Percentiles rank a stretch among this genome's conserved stretches.
Evolutionary conservation across 352 stramenopile species (phyloP).

Genomic region (Hyaloperonospora arabidopsidis): DNA sequence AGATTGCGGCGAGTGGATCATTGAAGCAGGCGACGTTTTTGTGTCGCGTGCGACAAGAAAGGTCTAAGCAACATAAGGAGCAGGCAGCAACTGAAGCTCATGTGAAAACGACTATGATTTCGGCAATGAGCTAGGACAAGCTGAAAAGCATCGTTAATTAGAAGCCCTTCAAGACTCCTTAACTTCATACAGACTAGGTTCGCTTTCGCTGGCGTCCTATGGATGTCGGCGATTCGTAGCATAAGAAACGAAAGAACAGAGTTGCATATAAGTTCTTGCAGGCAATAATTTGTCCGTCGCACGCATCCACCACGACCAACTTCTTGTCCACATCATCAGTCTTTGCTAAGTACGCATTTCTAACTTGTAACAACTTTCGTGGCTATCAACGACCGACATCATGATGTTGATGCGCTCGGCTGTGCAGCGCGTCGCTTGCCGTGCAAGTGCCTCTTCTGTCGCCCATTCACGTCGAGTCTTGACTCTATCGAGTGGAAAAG

Average conservation of each 20-base stretch:
- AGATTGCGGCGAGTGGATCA: too few relatives aligned
- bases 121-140: too few relatives aligned
- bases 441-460: conserved; percentile 12
- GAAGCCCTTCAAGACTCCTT: too few relatives aligned
- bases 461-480: conserved; percentile 14
- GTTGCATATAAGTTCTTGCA: neutral
- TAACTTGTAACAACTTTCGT: conserved; percentile 22
- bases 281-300: neutral
- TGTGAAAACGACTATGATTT: too few relatives aligned
- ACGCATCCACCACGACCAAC: neutral
- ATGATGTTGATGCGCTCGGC: conserved; percentile 45
- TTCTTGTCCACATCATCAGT: too few relatives aligned
- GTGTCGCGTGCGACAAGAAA: neutral
- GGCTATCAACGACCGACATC: conserved; percentile 7
- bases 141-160: too few relatives aligned
- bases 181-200: too few relatives aligned
- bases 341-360: too few relatives aligned
- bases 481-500: neutral
- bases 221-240: too few relatives aligned
- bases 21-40: too few relatives aligned
- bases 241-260: neutral
- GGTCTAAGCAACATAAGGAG: neutral
- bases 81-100: neutral
- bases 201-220: too few relatives aligned
- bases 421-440: conserved; percentile 36